Percentiles rank a stretch among this genome's conserved stretches.
phyloP scores from a whole-genome alignment of 2,329 filamentous ascomycete species.

The Cladosporium oxysporum region DNA sequence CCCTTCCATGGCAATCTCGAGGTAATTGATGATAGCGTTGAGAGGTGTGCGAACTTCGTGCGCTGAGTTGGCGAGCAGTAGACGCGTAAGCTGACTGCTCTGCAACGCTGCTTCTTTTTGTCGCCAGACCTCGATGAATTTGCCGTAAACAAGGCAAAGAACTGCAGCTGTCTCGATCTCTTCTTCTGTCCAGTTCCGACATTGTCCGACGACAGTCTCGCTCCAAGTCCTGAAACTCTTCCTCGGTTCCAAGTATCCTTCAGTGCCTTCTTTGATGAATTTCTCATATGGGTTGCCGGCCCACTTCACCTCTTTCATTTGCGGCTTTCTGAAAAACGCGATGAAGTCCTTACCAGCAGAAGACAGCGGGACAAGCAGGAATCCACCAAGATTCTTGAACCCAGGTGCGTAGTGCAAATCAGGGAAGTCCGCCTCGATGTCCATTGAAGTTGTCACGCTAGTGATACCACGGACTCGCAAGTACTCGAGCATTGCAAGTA shows the following conservation, averaged over 20 bases:
- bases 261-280: constrained; percentile 68
- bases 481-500: constrained; percentile 81
- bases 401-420: constrained; percentile 79
- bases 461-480: constrained; percentile 73
- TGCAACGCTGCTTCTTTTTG: constrained; percentile 85
- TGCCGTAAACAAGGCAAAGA: constrained; percentile 82
- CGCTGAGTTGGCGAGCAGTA: constrained; percentile 83
- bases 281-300: constrained; percentile 87
- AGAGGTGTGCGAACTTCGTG: constrained; percentile 89
- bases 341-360: constrained; percentile 80
- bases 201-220: constrained; percentile 78
- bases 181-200: constrained; percentile 84
- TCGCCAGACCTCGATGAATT: constrained; percentile 90
- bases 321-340: constrained; percentile 81
- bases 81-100: constrained; percentile 74
- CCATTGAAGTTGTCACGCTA: constrained; percentile 75
- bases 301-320: constrained; percentile 77
- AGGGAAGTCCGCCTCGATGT: constrained; percentile 74
- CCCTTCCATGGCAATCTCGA: constrained; percentile 87
- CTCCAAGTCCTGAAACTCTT: constrained; percentile 80
- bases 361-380: constrained; percentile 80
- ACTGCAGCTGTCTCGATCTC: constrained; percentile 88
- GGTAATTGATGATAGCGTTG: constrained; percentile 92
- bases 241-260: constrained; percentile 73
- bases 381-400: constrained; percentile 73